Conservation (phyloP, 805 yeast genomes). For the Metschnikowia koreensis region DNA sequence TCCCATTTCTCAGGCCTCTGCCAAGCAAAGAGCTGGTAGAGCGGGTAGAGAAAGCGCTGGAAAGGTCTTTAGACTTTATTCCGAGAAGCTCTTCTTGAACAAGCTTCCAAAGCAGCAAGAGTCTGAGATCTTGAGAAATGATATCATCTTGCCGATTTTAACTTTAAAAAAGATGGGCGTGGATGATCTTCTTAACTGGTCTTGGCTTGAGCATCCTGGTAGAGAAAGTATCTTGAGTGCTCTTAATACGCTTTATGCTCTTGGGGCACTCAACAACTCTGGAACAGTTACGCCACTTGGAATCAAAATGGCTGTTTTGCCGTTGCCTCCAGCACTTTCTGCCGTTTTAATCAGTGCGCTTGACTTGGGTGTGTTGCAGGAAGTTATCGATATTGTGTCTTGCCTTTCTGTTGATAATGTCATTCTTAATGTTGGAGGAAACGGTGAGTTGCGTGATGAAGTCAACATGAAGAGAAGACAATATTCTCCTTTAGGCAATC, state of each 20-base stretch:
- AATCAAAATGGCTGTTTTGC: constrained; percentile 81
- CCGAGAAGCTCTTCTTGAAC: constrained; percentile 63
- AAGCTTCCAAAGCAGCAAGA: constrained; percentile 75
- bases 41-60: constrained; percentile 98
- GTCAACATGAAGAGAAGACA: constrained; percentile 72
- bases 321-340: constrained; percentile 88
- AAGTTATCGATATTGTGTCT: constrained; percentile 85
- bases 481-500: constrained; percentile 66
- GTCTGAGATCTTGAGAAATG: constrained; percentile 87
- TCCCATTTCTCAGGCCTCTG: constrained; percentile 91
- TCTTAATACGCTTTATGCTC: constrained; percentile 68
- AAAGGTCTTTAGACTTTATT: constrained; percentile 79
- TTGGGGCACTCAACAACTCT: constrained; percentile 72
- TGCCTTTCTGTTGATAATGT: constrained; percentile 92
- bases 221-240: constrained; percentile 73
- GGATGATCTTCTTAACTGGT: constrained; percentile 79
- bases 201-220: constrained; percentile 93
- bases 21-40: constrained; percentile 94
- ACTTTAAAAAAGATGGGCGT: constrained; percentile 82
- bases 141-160: constrained; percentile 78
- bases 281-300: constrained; percentile 83
- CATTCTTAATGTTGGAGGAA: constrained; percentile 62
- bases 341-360: constrained; percentile 77
- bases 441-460: constrained; percentile 78
- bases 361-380: constrained; percentile 53